Evolutionary conservation across 352 stramenopile genomes (phyloP).

Genomic region (Phytophthora rubi): DNA sequence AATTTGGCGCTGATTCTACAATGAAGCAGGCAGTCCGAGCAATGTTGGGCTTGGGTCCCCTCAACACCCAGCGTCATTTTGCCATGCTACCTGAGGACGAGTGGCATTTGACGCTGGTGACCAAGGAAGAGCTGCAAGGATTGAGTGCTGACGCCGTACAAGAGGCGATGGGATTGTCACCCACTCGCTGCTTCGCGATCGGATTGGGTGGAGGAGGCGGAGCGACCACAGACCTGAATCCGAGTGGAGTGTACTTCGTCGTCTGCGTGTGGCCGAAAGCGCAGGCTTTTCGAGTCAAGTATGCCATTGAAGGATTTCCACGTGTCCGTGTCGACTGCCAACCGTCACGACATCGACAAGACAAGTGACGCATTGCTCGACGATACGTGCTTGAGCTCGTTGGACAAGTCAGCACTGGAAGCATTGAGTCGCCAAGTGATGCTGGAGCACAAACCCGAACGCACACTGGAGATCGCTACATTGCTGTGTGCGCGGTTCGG

Average conservation of each 20-base stretch:
- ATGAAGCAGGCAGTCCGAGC: slow-evolving; percentile 26
- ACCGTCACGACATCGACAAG: slow-evolving; percentile 64
- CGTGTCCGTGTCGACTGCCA: slow-evolving; percentile 48
- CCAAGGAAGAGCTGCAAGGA: slow-evolving; percentile 53
- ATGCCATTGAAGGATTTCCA: slow-evolving; percentile 59
- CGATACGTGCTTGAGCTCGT: slow-evolving; percentile 9
- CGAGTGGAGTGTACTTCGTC: slow-evolving; percentile 49
- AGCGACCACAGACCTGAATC: slow-evolving; percentile 12
- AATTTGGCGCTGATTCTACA: slow-evolving; percentile 26
- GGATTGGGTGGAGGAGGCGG: slow-evolving; percentile 40
- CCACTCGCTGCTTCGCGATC: slow-evolving; percentile 48
- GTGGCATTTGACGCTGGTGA: slow-evolving; percentile 69
- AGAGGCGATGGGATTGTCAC: slow-evolving; percentile 36
- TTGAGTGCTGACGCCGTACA: slow-evolving; percentile 34
- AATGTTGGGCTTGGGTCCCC: slow-evolving; percentile 15
- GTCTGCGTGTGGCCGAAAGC: slow-evolving; percentile 70
- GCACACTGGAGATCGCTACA: slow-evolving; percentile 38
- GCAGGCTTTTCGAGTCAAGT: slow-evolving; percentile 48
- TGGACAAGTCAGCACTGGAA: slow-evolving; percentile 41
- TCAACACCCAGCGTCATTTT: background rate
- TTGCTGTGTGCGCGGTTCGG: slow-evolving; percentile 27
- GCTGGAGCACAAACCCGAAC: slow-evolving; percentile 28
- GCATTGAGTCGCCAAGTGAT: slow-evolving; percentile 40
- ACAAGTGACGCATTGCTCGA: slow-evolving; percentile 39
- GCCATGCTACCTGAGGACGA: slow-evolving; percentile 29